Base-by-base conservation (phyloP, 1,284 basidiomycete genomes). In the Neonothopanus nambi region DNA sequence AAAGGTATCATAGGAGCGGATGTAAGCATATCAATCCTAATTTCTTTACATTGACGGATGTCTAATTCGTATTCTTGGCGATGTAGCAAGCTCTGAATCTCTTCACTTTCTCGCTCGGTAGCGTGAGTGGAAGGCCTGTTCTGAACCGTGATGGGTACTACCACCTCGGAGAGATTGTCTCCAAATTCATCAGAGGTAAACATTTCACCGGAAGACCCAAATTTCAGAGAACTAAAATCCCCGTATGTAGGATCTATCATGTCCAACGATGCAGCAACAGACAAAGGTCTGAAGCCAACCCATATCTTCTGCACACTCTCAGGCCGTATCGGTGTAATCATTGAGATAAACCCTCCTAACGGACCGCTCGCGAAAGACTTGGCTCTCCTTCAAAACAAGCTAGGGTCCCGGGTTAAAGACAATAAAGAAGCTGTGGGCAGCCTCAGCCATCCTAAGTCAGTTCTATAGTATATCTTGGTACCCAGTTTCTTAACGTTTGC, bases 251-350 rank as follows among this genome's bases (percentile, higher is more conserved):
- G 81, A 7, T 70, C 75, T 1, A 60, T 82, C 45, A 61, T 68
- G 26, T 64, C 72, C 0, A 59, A 67, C 18, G 72, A 80, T 11
- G 54, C 65, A 7, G 67, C 71, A 1, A 63, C 65, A 2, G 69
- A 70, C 47, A 53, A 67, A 12, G 62, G 67, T 1, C 67, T 89
- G 39, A 63, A 72, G 37, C 79, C 90, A 0, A 82, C 82, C 54
- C 81, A 90, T 36, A 60, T 95, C 12, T 93, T 89, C 67, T 87
- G 91, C 65, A 92, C 93, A 0, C 77, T 86, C 0, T 83, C 86
- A 3, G 95, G 95, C 3, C 81, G 89, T 24, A 85, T 97, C 40
- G 90, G 92, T 9, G 76, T 90, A n/a, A 72, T 96, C 30, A 72
- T 85, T 2, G 83, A 93, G 54, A 72, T 93, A 20, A 73, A 76